Percentiles rank a stretch among this genome's conserved stretches.
Evolutionary conservation across 305 asterid species (phyloP).

Genomic region (Solanum hybrid): DNA sequence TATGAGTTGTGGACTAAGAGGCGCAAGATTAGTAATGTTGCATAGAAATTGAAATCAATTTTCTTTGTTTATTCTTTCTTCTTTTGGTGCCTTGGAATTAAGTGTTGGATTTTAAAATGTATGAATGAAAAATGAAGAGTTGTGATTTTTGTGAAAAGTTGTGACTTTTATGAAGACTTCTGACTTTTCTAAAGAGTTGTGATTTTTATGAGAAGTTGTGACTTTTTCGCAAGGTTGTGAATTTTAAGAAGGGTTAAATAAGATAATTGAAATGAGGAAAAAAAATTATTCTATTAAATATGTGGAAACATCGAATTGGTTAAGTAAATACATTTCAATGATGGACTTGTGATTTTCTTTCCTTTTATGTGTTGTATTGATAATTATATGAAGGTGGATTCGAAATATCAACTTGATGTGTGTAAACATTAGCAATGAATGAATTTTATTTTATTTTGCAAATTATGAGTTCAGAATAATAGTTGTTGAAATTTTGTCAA

Average conservation of each 20-base stretch:
- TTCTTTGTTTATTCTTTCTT: background rate
- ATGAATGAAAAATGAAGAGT: background rate
- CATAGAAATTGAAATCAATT: background rate
- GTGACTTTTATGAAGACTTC: too few relatives aligned
- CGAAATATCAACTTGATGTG: background rate
- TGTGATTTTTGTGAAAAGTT: too few relatives aligned
- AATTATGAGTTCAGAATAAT: background rate
- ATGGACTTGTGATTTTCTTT: background rate
- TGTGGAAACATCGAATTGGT: background rate
- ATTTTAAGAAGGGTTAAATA: background rate
- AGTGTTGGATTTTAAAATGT: background rate
- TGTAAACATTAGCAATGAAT: background rate
- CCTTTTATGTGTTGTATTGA: background rate
- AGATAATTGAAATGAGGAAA: background rate
- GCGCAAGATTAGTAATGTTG: background rate
- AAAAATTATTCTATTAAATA: background rate
- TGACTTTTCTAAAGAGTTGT: too few relatives aligned
- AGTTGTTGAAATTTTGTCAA: background rate
- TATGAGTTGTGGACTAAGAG: background rate
- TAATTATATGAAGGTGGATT: background rate
- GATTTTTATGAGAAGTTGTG: background rate
- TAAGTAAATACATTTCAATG: background rate
- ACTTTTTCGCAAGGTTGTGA: too few relatives aligned
- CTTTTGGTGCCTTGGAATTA: background rate
- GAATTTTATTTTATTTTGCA: background rate